phyloP scores from a whole-genome alignment of 2,329 filamentous ascomycete species.

The Xylaria hypoxylon region DNA sequence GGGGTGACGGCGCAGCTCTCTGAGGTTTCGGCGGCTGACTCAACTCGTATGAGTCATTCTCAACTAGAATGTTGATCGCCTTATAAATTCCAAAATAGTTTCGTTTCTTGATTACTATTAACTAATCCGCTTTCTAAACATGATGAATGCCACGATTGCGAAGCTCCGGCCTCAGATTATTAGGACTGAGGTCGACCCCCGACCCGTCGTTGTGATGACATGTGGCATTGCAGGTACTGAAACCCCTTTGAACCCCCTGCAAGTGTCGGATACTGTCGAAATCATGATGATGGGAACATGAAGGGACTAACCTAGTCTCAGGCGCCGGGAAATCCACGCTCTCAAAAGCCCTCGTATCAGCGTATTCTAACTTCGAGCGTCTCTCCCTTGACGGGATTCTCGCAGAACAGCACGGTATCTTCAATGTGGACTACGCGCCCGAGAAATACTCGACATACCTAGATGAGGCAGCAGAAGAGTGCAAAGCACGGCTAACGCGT shows the following conservation, averaged over 20 bases:
- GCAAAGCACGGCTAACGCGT: conserved; percentile 16
- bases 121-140: conserved; percentile 49
- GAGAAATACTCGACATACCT: conserved; percentile 40
- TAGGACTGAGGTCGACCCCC: conserved; percentile 35
- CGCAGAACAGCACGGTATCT: conserved; percentile 45
- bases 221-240: conserved; percentile 48
- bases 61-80: neutral
- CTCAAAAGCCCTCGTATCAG: conserved; percentile 44
- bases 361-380: conserved; percentile 44
- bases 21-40: conserved; percentile 3
- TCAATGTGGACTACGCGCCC: conserved; percentile 46
- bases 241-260: neutral
- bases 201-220: conserved; percentile 49
- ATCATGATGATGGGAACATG: neutral
- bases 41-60: conserved; percentile 24
- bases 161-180: conserved; percentile 32
- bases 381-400: conserved; percentile 47
- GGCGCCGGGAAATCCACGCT: conserved; percentile 50
- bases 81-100: neutral
- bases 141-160: conserved; percentile 42
- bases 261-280: neutral
- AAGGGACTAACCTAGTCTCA: conserved; percentile 21
- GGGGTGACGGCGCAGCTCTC: neutral
- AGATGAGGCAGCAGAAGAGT: conserved; percentile 42
- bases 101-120: neutral